phyloP scores from a whole-genome alignment of 2,329 filamentous ascomycete species.

The Penicillium sp. region DNA sequence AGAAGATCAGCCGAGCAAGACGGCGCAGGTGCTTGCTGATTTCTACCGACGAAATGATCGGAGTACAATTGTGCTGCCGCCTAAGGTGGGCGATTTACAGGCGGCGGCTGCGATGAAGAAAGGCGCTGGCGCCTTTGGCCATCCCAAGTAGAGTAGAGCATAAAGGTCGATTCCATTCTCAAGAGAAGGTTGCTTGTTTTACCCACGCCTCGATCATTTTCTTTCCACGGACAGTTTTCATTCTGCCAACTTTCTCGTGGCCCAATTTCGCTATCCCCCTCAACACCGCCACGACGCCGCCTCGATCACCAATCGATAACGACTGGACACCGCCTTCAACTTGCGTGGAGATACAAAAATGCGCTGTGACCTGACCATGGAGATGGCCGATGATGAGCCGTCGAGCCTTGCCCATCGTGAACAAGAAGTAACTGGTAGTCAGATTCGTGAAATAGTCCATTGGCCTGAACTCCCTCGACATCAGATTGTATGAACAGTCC shows the following conservation, averaged over 20 bases:
- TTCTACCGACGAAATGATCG: slow-evolving; percentile 92
- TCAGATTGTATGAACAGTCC: background rate
- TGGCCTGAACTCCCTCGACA: background rate
- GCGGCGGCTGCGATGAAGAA: slow-evolving; percentile 46
- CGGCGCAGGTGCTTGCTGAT: slow-evolving; percentile 79
- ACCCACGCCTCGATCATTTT: background rate
- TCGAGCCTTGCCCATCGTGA: background rate
- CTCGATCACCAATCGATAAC: too few relatives aligned
- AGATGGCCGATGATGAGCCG: too few relatives aligned
- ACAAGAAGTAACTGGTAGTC: background rate
- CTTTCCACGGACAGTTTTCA: background rate
- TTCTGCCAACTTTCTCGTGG: background rate
- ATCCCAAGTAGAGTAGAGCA: background rate
- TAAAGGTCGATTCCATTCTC: background rate
- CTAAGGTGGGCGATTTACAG: slow-evolving; percentile 79
- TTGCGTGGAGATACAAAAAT: background rate
- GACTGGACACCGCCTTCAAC: background rate
- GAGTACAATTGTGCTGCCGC: slow-evolving; percentile 79
- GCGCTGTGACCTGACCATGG: background rate
- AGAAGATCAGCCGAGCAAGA: slow-evolving; percentile 90
- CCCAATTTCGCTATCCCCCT: background rate
- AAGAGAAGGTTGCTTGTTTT: background rate
- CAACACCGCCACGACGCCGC: background rate
- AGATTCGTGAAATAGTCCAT: background rate
- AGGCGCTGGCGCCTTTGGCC: slow-evolving; percentile 20